These are phyloP conservation scores for Plenodomus biglobosus DNA, from an alignment of 2,329 filamentous ascomycete species.

Conservation along the genomic window DNA sequence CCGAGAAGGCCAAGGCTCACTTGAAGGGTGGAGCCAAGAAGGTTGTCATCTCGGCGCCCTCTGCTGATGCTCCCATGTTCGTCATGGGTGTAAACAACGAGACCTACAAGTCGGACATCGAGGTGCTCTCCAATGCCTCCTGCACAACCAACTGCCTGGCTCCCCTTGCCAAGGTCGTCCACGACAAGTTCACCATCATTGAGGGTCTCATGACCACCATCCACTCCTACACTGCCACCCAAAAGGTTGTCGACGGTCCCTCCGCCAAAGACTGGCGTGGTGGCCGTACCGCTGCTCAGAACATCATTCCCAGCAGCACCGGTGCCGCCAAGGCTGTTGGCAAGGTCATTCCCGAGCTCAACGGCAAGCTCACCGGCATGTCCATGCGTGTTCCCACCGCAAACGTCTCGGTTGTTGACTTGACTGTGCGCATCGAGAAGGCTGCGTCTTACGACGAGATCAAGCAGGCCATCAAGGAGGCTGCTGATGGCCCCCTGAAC, in stretches of 20 bases:
- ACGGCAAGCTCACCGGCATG: slow-evolving; percentile 99
- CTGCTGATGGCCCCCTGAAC: slow-evolving; percentile 80
- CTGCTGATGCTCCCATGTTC: slow-evolving; percentile 98
- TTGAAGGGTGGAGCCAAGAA: slow-evolving; percentile 98
- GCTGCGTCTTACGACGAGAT: slow-evolving; percentile 83
- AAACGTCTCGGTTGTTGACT: slow-evolving; percentile 99
- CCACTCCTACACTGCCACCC: slow-evolving; percentile 99
- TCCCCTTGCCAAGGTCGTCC: slow-evolving; percentile 97
- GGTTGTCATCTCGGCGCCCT: slow-evolving; percentile 81
- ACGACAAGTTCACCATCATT: slow-evolving; percentile 97
- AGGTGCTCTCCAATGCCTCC: slow-evolving; percentile 98
- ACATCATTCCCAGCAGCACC: slow-evolving; percentile 99
- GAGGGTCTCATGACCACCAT: slow-evolving; percentile 99
- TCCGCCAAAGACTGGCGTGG: slow-evolving; percentile 99
- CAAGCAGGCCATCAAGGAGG: slow-evolving; percentile 85
- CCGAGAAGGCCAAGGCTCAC: slow-evolving; percentile 90
- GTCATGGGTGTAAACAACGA: slow-evolving; percentile 99
- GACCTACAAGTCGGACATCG: slow-evolving; percentile 84
- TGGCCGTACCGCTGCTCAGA: slow-evolving; percentile 97
- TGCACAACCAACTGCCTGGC: slow-evolving; percentile 99
- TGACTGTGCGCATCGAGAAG: slow-evolving; percentile 95
- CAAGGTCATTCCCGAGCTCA: slow-evolving; percentile 97
- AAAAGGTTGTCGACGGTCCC: slow-evolving; percentile 98
- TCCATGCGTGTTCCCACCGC: slow-evolving; percentile 97
- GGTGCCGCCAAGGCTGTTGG: slow-evolving; percentile 99